Percentiles rank a stretch among this genome's conserved stretches.
Evolutionary conservation across 768 basidiomycete species (phyloP).

Genomic region (Paxillus rubicundulus): DNA sequence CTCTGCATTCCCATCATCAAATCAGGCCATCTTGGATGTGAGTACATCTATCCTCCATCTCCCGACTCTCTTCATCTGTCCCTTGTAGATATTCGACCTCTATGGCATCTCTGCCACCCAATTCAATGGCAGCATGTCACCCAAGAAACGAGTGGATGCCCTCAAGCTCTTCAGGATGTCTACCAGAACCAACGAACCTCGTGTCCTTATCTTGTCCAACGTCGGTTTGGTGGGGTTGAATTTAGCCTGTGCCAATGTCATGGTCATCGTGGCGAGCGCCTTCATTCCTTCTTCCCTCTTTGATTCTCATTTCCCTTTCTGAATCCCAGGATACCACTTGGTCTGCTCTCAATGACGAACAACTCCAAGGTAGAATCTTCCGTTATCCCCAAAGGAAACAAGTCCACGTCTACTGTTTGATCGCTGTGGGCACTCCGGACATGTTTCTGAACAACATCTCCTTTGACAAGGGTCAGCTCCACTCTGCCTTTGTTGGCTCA

Average conservation of each 20-base stretch:
- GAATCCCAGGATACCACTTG: too few relatives aligned
- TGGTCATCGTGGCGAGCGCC: conserved; percentile 13
- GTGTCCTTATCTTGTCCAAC: conserved; percentile 13
- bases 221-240: conserved; percentile 15
- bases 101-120: conserved; percentile 1
- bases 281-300: too few relatives aligned
- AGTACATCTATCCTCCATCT: neutral
- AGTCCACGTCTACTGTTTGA: conserved; percentile 16
- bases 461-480: conserved; percentile 11
- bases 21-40: conserved; percentile 1
- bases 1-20: conserved; percentile 7
- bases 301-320: too few relatives aligned
- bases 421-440: conserved; percentile 10
- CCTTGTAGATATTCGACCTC: conserved; percentile 8
- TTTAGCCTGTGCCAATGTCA: conserved; percentile 11
- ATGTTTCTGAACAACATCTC: conserved; percentile 24
- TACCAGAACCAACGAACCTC: neutral
- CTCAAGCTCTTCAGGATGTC: conserved; percentile 5
- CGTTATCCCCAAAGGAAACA: conserved; percentile 10
- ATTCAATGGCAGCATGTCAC: conserved; percentile 6
- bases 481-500: neutral
- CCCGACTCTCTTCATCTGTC: too few relatives aligned
- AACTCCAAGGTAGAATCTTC: conserved; percentile 16
- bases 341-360: too few relatives aligned
- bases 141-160: neutral